Evolutionary conservation across 2,329 filamentous ascomycete genomes (phyloP), one percentile per base, ranked within the genome.

Genomic region (Neospermospora avenae): DNA sequence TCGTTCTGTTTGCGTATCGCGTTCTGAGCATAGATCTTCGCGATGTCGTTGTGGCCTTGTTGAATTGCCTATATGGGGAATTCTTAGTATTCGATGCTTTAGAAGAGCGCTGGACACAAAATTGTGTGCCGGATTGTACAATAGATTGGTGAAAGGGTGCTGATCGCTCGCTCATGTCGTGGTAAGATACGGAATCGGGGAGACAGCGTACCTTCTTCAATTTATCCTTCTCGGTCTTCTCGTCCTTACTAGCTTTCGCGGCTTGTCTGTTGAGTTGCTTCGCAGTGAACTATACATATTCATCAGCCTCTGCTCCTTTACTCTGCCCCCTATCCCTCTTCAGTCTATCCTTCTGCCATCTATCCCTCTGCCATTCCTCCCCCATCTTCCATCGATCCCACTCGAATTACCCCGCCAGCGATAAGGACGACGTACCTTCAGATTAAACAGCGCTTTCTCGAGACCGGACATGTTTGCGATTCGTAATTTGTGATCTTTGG

Each of bases 1-100:
- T 86, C 83, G 66, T 85, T 85, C 69, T 84, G 80, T 72, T 86
- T 86, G 52, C 83, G 81, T 64, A 86, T 84, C 10, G 83, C 82
- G 70, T 85, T 86, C 67, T 84, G 80, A 28, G 83, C 84, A 73
- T 85, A 84, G 69, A 86, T 83, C 68, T 83, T 83, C 20, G 84
- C 84, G 65, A 86, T 84, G 68, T 86, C 83, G 66, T 76, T 74
- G 71, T 85, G 81, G 65, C 78, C 78, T 73, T 83, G 78, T 71
- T 83, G 81, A 73, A 86, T 84, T 31, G 83, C 84, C 80, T 84
- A 62, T 59, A n/a, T 14, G 28, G 45, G 11, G 42, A 34, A 57
- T 46, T 10, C 39, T 49, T 28, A 49, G 46, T 24, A 18, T 48
- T 34, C 16, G 14, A 34, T 49, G 5, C 11, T 49, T n/a, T n/a